A percentile compares a stretch with the other conserved stretches of the same genome.
Conservation (phyloP, 495 filamentous ascomycete species). For the Tuber microsphaerosporum region DNA sequence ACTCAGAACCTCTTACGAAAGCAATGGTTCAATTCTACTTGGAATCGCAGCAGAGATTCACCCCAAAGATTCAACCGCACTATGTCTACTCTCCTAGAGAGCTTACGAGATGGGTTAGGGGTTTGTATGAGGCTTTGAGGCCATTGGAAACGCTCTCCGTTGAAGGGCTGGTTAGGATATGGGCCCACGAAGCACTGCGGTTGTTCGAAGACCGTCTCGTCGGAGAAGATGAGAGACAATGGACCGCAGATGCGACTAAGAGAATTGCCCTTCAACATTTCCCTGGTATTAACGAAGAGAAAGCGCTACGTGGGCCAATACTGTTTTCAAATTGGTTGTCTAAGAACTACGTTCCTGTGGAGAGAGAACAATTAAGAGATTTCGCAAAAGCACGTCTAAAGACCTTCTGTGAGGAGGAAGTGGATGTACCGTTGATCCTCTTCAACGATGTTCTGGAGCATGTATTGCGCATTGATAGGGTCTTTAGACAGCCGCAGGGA, state of each 20-base stretch:
- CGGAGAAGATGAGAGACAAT: conserved; percentile 84
- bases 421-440: conserved; percentile 91
- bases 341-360: conserved; percentile 95
- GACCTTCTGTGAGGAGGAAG: conserved; percentile 99
- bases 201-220: conserved; percentile 96
- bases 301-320: conserved; percentile 87
- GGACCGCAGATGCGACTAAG: conserved; percentile 79
- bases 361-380: conserved; percentile 84
- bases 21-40: conserved; percentile 96
- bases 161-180: conserved; percentile 91
- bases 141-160: conserved; percentile 79
- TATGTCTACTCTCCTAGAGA: conserved; percentile 99
- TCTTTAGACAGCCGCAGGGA: conserved; percentile 96
- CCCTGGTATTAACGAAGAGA: conserved; percentile 79
- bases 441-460: conserved; percentile 99
- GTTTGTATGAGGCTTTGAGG: conserved; percentile 91
- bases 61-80: conserved; percentile 90
- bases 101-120: conserved; percentile 91
- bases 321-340: conserved; percentile 99
- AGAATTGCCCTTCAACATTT: conserved; percentile 85
- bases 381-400: conserved; percentile 94
- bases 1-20: conserved; percentile 87
- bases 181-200: conserved; percentile 93
- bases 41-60: conserved; percentile 89
- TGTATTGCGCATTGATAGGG: conserved; percentile 92